Evolutionary conservation across 1,284 basidiomycete genomes (phyloP).

Genomic region (Pterulicium gracile): DNA sequence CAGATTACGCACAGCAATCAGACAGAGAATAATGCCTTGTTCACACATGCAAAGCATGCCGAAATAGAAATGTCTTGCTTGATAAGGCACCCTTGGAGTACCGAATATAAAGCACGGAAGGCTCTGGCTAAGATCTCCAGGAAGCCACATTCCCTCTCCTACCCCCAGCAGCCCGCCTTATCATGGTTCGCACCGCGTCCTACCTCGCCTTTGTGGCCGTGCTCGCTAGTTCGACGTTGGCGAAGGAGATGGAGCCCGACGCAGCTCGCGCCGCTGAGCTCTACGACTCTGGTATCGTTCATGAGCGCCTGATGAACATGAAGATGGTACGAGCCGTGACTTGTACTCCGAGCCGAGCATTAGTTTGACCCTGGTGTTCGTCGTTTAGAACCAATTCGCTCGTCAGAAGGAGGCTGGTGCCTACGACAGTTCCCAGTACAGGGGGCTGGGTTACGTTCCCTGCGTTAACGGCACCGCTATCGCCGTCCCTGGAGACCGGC

Average conservation of each 20-base stretch:
- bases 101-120: too few species aligned
- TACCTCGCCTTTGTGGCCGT: too few species aligned
- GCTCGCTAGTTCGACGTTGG: too few species aligned
- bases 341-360: background rate
- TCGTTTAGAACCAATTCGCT: background rate
- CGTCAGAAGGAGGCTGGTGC: background rate
- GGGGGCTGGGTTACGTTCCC: background rate
- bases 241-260: background rate
- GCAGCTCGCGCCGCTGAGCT: background rate
- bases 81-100: too few species aligned
- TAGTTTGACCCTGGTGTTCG: background rate
- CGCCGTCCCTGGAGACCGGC: background rate
- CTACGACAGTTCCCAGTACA: background rate
- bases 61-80: too few species aligned
- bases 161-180: too few species aligned
- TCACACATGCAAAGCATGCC: too few species aligned
- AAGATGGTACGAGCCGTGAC: background rate
- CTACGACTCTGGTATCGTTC: background rate
- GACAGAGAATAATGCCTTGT: too few species aligned
- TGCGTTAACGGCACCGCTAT: background rate
- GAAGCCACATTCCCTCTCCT: too few species aligned
- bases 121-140: too few species aligned
- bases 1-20: too few species aligned
- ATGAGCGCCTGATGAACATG: background rate
- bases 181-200: too few species aligned